These are phyloP conservation scores for Tylopilus intermedius DNA, from an alignment of 768 basidiomycete genomes.

Conservation along the genomic window DNA sequence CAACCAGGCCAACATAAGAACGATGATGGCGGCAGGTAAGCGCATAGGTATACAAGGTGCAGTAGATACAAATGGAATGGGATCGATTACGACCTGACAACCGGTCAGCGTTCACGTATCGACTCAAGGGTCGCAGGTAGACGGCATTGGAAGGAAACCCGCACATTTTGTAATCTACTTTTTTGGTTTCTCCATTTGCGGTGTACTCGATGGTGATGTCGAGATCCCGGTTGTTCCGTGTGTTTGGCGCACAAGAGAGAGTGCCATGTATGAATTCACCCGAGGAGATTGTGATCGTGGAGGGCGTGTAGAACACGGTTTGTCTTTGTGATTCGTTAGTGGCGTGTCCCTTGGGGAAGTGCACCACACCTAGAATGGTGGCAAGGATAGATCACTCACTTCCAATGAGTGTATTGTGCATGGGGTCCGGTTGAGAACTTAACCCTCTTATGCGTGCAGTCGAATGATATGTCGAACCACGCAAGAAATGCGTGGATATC, in stretches of 20 bases:
- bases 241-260: slow-evolving; percentile 81
- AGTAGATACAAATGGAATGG: slow-evolving; percentile 4
- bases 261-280: slow-evolving; percentile 71
- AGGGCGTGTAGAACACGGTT: slow-evolving; percentile 96
- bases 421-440: slow-evolving; percentile 97
- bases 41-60: slow-evolving; percentile 10
- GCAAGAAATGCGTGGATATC: slow-evolving; percentile 97
- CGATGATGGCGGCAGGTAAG: slow-evolving; percentile 3
- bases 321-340: slow-evolving; percentile 47
- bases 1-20: slow-evolving; percentile 6
- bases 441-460: slow-evolving; percentile 92
- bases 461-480: slow-evolving; percentile 97
- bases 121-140: slow-evolving; percentile 9
- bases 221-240: slow-evolving; percentile 89
- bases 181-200: slow-evolving; percentile 27
- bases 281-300: slow-evolving; percentile 62
- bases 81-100: slow-evolving; percentile 66
- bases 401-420: slow-evolving; percentile 94
- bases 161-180: slow-evolving; percentile 83
- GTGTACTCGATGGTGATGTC: slow-evolving; percentile 83
- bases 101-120: slow-evolving; percentile 49
- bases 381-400: slow-evolving; percentile 49
- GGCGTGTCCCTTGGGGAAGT: background rate
- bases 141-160: slow-evolving; percentile 35
- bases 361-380: background rate